phyloP scores from a whole-genome alignment of 2,329 filamentous ascomycete genomes.

The Fusarium palustre region DNA sequence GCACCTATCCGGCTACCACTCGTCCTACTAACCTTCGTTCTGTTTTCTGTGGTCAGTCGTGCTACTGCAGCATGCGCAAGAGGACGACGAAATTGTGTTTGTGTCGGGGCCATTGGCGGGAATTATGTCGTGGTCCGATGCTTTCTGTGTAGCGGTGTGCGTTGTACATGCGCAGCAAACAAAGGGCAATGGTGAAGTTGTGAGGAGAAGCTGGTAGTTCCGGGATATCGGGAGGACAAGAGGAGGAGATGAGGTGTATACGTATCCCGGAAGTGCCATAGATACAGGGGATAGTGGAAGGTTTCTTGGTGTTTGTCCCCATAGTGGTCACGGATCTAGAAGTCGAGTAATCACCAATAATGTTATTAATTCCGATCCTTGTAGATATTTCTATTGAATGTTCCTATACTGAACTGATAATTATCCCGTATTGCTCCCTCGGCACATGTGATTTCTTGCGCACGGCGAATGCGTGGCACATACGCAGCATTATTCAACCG shows the following conservation, averaged over 20 bases:
- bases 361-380: neutral
- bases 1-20: neutral
- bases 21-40: neutral
- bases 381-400: conserved; percentile 18
- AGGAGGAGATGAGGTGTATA: conserved; percentile 15
- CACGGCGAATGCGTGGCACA: neutral
- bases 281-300: conserved; percentile 9
- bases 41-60: conserved; percentile 1
- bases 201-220: conserved; percentile 25
- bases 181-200: conserved; percentile 5
- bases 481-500: conserved; percentile 22
- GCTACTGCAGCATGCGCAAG: conserved; percentile 1
- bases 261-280: neutral
- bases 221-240: conserved; percentile 19
- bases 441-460: conserved; percentile 21
- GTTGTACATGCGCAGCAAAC: conserved; percentile 2
- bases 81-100: conserved; percentile 1
- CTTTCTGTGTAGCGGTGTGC: conserved; percentile 32
- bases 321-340: conserved; percentile 1
- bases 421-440: neutral
- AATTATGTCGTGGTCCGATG: conserved; percentile 25
- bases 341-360: neutral
- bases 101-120: conserved; percentile 9
- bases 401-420: conserved; percentile 5
- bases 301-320: neutral